phyloP scores from a whole-genome alignment of 176 grass and related monocot species.

The Carex pumila region DNA sequence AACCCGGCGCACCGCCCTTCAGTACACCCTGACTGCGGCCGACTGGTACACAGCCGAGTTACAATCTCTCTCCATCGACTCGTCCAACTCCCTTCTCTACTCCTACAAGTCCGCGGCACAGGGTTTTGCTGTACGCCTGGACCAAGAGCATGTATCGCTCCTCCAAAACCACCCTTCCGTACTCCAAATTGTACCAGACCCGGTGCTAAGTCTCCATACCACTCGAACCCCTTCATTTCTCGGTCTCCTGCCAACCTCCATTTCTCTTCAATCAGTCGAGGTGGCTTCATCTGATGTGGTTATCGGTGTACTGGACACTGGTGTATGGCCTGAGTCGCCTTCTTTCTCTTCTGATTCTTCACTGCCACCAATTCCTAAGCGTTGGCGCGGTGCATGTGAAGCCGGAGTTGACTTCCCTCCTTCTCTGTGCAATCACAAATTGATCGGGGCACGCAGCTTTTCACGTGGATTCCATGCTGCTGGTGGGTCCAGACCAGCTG shows the following conservation, averaged over 20 bases:
- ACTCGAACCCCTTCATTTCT: slow-evolving; percentile 79
- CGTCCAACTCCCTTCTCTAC: slow-evolving; percentile 55
- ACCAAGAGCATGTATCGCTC: slow-evolving; percentile 41
- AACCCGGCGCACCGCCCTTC: slow-evolving; percentile 45
- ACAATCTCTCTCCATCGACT: slow-evolving; percentile 68
- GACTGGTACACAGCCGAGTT: slow-evolving; percentile 73
- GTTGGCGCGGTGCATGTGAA: slow-evolving; percentile 80
- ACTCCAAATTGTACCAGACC: slow-evolving; percentile 58
- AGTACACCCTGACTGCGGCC: slow-evolving; percentile 37
- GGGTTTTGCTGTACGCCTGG: slow-evolving; percentile 62
- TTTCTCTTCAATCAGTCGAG: slow-evolving; percentile 36
- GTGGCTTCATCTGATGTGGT: slow-evolving; percentile 66
- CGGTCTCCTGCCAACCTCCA: slow-evolving; percentile 50
- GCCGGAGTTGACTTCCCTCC: slow-evolving; percentile 70
- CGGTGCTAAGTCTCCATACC: slow-evolving; percentile 56
- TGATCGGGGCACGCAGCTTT: slow-evolving; percentile 85
- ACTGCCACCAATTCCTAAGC: slow-evolving; percentile 40
- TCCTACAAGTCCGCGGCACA: slow-evolving; percentile 64
- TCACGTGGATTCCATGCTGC: slow-evolving; percentile 61
- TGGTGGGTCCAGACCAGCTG: slow-evolving; percentile 5
- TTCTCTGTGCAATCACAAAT: slow-evolving; percentile 61
- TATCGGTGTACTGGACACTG: slow-evolving; percentile 81
- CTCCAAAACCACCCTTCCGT: slow-evolving; percentile 62
- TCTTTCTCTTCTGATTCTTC: slow-evolving; percentile 45
- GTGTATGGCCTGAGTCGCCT: slow-evolving; percentile 83